Base-by-base conservation (phyloP, 768 basidiomycete species). In the Boletus bicolor region DNA sequence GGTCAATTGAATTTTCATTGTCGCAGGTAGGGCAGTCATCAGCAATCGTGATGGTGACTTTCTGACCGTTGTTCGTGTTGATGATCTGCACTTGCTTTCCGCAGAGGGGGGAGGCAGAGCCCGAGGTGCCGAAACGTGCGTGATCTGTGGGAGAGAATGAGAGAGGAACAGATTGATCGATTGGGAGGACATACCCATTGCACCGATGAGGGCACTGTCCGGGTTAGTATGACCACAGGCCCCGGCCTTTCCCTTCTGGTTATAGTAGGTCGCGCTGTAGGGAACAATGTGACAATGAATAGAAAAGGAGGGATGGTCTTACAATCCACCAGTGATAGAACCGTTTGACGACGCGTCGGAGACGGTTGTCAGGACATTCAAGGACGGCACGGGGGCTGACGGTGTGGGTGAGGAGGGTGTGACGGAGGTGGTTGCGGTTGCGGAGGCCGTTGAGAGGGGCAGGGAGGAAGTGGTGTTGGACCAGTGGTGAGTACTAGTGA, bases 1-100 rank as follows among this genome's bases (percentile, higher is more conserved):
- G 76, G 64, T 91, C 89, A 66, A 97, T 84, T 15, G 86, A 89
- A 70, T 87, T 79, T 30, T 37, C 37, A 63, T 81, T 83, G 0
- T 66, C 49, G 74, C 92, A 96, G 19, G 86, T 86, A 24, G 92
- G 91, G 77, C 93, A 97, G 37, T 79, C 85, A 62, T 93, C 92
- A 12, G 81, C 89, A 60, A 97, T 77, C 26, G 76, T 79, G 44
- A 85, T 91, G 4, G 70, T 76, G 54, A 89, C 79, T n/a, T 70
- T 67, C 70, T 76, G 24, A 47, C 79, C 76, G 12, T 50, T 72
- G 72, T 82, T 84, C 26, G 73, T 61, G 75, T 90, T 89, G 55
- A 75, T 84, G 66, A 97, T 81, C 60, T 67, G 60, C 62, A 96
- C 81, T 45, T 73, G 65, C 65, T 77, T 73, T 54, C 89, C 89